A percentile compares a stretch with the other conserved stretches of the same genome.
Conservation (phyloP, 2,329 filamentous ascomycete genomes). For the Leptographium wingfieldii region DNA sequence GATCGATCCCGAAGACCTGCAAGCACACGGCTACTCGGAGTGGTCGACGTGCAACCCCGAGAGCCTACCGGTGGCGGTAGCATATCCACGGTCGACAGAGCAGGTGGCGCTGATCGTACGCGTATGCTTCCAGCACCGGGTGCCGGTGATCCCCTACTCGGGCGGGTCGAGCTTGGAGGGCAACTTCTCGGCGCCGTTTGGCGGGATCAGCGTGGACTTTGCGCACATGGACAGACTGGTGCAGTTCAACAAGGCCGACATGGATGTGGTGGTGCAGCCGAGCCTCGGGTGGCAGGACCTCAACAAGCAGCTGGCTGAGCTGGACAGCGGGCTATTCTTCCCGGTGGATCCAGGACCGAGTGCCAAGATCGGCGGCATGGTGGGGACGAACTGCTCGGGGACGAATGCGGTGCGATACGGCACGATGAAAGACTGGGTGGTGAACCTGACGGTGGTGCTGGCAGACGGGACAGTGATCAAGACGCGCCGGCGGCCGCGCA, state of each 20-base stretch:
- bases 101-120: constrained; percentile 48
- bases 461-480: constrained; percentile 71
- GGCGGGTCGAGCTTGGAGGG: constrained; percentile 80
- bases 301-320: constrained; percentile 53
- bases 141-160: constrained; percentile 80
- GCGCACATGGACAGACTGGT: constrained; percentile 75
- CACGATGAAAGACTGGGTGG: constrained; percentile 81
- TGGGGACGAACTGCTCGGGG: constrained; percentile 65
- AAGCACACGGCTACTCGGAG: constrained; percentile 52
- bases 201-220: constrained; percentile 84
- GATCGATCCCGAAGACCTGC: constrained; percentile 48
- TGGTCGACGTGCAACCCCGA: constrained; percentile 53
- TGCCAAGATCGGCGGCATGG: constrained; percentile 73
- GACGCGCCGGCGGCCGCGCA: constrained; percentile 63
- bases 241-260: constrained; percentile 68
- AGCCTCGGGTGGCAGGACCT: constrained; percentile 86
- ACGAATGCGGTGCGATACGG: constrained; percentile 73
- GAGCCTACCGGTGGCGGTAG: constrained; percentile 48
- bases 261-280: constrained; percentile 88
- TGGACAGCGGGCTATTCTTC: constrained; percentile 65
- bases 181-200: constrained; percentile 78
- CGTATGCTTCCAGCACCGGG: constrained; percentile 63
- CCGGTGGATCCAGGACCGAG: constrained; percentile 69
- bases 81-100: constrained; percentile 47
- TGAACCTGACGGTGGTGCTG: constrained; percentile 70